Evolutionary conservation across 352 stramenopile species (phyloP).

Genomic region (Phytophthora quininea): DNA sequence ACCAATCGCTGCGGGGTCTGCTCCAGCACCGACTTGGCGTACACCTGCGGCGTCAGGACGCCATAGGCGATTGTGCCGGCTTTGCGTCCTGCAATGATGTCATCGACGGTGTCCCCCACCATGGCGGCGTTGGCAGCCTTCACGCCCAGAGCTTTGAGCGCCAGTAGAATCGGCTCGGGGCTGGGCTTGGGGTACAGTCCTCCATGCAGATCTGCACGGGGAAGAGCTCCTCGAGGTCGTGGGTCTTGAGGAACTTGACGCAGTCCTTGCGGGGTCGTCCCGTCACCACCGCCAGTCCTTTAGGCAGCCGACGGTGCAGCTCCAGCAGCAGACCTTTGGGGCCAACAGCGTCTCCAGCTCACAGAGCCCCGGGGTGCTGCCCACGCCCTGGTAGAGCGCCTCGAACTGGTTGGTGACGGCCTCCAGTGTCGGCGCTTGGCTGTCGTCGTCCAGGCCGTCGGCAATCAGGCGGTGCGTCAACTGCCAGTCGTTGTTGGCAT

Average conservation of each 20-base stretch:
- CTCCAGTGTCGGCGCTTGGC: conserved; percentile 71
- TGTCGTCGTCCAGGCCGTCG: conserved; percentile 21
- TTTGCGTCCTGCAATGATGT: conserved; percentile 88
- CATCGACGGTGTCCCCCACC: conserved; percentile 97
- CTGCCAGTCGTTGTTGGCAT: conserved; percentile 98
- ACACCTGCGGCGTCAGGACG: conserved; percentile 88
- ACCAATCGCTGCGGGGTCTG: conserved; percentile 53
- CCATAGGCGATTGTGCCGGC: conserved; percentile 79
- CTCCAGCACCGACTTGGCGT: conserved; percentile 78
- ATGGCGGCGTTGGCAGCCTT: conserved; percentile 83
- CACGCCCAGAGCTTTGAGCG: conserved; percentile 87
- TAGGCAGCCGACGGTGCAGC: conserved; percentile 75
- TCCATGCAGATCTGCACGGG: conserved; percentile 95
- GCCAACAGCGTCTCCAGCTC: conserved; percentile 93
- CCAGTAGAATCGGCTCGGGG: conserved; percentile 90
- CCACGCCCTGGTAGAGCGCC: conserved; percentile 93
- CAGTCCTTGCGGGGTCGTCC: conserved; percentile 94
- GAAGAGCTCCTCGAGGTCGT: conserved; percentile 90
- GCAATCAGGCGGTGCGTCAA: conserved; percentile 92
- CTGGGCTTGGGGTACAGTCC: conserved; percentile 94
- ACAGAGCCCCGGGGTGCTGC: conserved; percentile 75
- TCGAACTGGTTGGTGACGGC: conserved; percentile 95
- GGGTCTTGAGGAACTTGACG: conserved; percentile 91
- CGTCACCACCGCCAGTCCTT: conserved; percentile 93
- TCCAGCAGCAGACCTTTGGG: conserved; percentile 85